phyloP scores from a whole-genome alignment of 768 basidiomycete species.

The Trichaptum fuscoviolaceum region DNA sequence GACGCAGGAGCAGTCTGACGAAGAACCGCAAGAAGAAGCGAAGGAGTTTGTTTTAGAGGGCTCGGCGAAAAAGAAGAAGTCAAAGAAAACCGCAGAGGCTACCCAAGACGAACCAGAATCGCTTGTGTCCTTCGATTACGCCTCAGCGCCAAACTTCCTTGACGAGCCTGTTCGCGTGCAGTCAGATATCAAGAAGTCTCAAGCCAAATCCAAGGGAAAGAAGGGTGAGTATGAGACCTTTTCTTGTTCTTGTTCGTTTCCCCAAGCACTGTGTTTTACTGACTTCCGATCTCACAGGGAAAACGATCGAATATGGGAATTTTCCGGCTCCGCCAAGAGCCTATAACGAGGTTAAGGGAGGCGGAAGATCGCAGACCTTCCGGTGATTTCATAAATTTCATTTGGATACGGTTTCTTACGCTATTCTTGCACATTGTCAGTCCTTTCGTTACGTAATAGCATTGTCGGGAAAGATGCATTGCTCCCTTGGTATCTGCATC shows the following conservation, averaged over 20 bases:
- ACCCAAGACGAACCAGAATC: slow-evolving; percentile 22
- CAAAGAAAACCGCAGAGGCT: slow-evolving; percentile 16
- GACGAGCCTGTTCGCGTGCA: slow-evolving; percentile 41
- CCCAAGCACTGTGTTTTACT: neutral
- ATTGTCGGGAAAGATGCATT: neutral
- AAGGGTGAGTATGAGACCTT: slow-evolving; percentile 27
- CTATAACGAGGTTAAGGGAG: slow-evolving; percentile 58
- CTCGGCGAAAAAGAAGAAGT: slow-evolving; percentile 19
- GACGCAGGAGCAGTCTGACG: slow-evolving; percentile 17
- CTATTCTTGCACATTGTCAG: neutral
- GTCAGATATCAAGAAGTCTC: slow-evolving; percentile 21
- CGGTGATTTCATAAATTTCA: neutral
- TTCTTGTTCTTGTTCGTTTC: neutral
- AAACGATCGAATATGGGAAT: slow-evolving; percentile 39
- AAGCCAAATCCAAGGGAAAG: slow-evolving; percentile 34
- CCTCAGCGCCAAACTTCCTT: slow-evolving; percentile 62
- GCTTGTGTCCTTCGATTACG: slow-evolving; percentile 62
- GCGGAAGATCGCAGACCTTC: slow-evolving; percentile 69
- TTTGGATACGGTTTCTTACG: neutral
- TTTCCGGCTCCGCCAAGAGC: slow-evolving; percentile 65
- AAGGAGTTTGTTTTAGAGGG: slow-evolving; percentile 7
- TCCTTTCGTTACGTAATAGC: neutral
- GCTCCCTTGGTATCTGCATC: too few relatives aligned
- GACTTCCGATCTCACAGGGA: slow-evolving; percentile 27
- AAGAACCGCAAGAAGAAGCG: slow-evolving; percentile 13